Evolutionary conservation across 164 flowering plant genomes (phyloP).

Genomic region (Tetrastigma voinierianum): DNA sequence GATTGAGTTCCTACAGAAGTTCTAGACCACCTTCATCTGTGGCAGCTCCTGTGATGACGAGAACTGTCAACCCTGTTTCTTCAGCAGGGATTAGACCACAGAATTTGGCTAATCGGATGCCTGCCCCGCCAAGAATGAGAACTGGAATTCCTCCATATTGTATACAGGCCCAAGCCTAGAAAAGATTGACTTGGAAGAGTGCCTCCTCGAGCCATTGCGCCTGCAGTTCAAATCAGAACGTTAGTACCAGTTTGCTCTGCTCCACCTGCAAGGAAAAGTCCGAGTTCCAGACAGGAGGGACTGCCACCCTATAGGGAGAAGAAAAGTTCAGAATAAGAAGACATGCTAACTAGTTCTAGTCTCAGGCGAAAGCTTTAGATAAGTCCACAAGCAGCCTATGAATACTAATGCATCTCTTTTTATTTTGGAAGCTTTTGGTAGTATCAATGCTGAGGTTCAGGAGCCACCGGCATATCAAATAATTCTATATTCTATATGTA

Average conservation of each 20-base stretch:
- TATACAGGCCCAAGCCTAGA: constrained; percentile 13
- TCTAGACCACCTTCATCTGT: constrained; percentile 17
- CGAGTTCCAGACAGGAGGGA: constrained; percentile 20
- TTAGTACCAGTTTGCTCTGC: constrained; percentile 60
- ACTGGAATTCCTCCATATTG: constrained; percentile 20
- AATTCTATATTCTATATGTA: no score
- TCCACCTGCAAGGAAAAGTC: constrained; percentile 33
- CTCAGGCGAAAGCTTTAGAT: constrained; percentile 31
- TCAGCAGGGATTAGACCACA: constrained; percentile 20
- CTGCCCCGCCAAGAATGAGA: constrained; percentile 28
- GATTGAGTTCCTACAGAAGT: constrained; percentile 7
- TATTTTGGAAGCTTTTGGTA: background rate
- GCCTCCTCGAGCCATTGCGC: constrained; percentile 38
- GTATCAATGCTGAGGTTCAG: no score
- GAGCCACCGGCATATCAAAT: no score
- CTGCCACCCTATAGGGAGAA: constrained; percentile 9
- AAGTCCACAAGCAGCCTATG: constrained; percentile 10
- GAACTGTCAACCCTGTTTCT: constrained; percentile 24
- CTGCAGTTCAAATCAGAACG: constrained; percentile 56
- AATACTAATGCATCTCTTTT: background rate
- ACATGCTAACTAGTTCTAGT: constrained; percentile 20
- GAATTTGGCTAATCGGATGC: constrained; percentile 4
- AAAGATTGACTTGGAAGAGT: constrained; percentile 11
- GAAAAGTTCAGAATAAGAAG: constrained; percentile 19
- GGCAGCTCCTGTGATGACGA: constrained; percentile 29